Evolutionary conservation across 495 filamentous ascomycete species (phyloP).

Genomic region (Ramalina intermedia): DNA sequence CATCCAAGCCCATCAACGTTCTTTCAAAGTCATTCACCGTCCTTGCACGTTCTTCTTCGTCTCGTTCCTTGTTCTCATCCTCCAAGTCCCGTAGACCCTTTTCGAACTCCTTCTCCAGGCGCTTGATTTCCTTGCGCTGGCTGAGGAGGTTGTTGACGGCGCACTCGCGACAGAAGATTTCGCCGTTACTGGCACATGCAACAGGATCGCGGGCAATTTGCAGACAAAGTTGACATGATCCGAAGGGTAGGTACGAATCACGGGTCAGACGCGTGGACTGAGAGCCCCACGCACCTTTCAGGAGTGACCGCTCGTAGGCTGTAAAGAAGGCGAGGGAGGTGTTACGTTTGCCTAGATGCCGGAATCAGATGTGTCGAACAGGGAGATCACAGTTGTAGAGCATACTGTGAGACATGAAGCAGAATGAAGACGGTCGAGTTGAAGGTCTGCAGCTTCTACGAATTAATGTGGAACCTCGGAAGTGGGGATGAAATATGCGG

Average conservation of each 20-base stretch:
- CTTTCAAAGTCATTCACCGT: constrained; percentile 49
- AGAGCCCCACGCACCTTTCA: constrained; percentile 66
- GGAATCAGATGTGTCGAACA: background rate
- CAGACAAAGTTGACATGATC: constrained; percentile 77
- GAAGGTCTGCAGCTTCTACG: too few relatives aligned
- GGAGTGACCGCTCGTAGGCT: constrained; percentile 70
- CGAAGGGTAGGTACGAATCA: constrained; percentile 89
- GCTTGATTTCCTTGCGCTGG: constrained; percentile 86
- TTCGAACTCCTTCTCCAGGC: constrained; percentile 55
- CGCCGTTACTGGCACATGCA: constrained; percentile 55
- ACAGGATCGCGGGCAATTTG: constrained; percentile 74
- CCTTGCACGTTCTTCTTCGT: constrained; percentile 45
- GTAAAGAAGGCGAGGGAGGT: constrained; percentile 95
- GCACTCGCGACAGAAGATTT: constrained; percentile 96
- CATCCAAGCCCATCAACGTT: constrained; percentile 18
- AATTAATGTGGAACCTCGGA: background rate
- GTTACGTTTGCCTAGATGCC: constrained; percentile 63
- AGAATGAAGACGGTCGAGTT: background rate
- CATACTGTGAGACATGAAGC: constrained; percentile 8
- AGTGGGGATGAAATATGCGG: too few relatives aligned
- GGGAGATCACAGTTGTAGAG: background rate
- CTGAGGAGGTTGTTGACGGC: constrained; percentile 79
- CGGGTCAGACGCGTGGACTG: constrained; percentile 75
- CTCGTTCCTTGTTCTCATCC: constrained; percentile 33
- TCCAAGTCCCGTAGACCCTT: constrained; percentile 36